phyloP scores from a whole-genome alignment of 164 flowering plant species.

The Piper betle region DNA sequence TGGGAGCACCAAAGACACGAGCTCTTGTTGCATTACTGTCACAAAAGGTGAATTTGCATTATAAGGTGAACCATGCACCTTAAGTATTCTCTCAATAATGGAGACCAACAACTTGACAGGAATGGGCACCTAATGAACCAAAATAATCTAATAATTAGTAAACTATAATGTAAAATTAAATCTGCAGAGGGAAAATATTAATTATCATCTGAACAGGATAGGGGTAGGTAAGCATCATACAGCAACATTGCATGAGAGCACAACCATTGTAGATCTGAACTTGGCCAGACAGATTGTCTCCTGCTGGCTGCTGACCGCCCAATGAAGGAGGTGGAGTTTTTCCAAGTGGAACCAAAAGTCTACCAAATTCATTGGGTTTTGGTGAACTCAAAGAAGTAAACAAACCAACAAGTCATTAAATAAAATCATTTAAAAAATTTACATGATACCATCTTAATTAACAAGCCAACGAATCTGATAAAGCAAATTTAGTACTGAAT shows the following conservation, averaged over 20 bases:
- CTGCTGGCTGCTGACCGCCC: slow-evolving; percentile 24
- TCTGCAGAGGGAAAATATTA: neutral
- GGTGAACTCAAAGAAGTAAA: no score
- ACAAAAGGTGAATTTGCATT: slow-evolving; percentile 25
- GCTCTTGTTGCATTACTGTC: slow-evolving; percentile 59
- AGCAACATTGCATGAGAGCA: slow-evolving; percentile 34
- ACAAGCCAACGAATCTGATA: neutral
- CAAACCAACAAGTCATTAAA: no score
- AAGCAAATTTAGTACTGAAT: no score
- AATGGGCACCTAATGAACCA: slow-evolving; percentile 38
- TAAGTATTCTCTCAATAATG: slow-evolving; percentile 60
- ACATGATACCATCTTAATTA: no score
- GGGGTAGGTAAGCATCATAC: slow-evolving; percentile 46
- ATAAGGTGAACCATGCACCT: slow-evolving; percentile 63
- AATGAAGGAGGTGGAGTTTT: slow-evolving; percentile 58
- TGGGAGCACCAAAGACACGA: slow-evolving; percentile 63
- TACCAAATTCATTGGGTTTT: slow-evolving; percentile 16
- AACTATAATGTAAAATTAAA: neutral
- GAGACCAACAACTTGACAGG: slow-evolving; percentile 51
- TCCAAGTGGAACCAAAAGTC: slow-evolving; percentile 58
- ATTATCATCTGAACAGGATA: slow-evolving; percentile 59
- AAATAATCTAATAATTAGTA: neutral
- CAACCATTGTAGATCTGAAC: slow-evolving; percentile 23
- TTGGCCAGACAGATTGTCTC: slow-evolving; percentile 15
- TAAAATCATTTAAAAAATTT: no score